Evolutionary conservation across 257 asterid species (phyloP).

Genomic region (Perilla frutescens): DNA sequence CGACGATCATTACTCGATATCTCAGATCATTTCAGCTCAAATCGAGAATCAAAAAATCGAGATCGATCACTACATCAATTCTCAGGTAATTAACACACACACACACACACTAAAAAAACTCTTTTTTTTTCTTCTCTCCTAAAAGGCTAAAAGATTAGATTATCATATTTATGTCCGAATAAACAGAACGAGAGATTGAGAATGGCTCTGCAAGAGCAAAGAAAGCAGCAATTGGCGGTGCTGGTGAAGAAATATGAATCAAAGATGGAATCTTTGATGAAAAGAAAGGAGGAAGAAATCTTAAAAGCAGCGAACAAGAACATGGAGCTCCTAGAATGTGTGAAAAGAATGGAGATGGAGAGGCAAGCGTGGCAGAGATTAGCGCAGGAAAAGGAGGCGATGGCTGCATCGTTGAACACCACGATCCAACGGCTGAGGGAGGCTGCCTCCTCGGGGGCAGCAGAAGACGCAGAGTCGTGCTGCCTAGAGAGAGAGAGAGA

Average conservation of each 20-base stretch:
- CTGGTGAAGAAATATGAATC: slow-evolving; percentile 59
- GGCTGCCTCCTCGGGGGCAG: slow-evolving; percentile 40
- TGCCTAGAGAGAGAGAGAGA: slow-evolving; percentile 34
- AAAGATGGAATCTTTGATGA: slow-evolving; percentile 43
- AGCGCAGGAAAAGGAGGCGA: slow-evolving; percentile 60
- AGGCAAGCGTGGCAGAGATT: slow-evolving; percentile 61
- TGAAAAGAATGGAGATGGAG: slow-evolving; percentile 56
- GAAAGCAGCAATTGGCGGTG: slow-evolving; percentile 43
- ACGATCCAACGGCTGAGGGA: slow-evolving; percentile 61
- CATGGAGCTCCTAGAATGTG: slow-evolving; percentile 52
- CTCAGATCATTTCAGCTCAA: slow-evolving; percentile 42
- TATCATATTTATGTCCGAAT: too few relatives aligned
- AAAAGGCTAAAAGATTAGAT: too few relatives aligned
- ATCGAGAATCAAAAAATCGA: slow-evolving; percentile 55
- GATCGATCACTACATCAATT: slow-evolving; percentile 54
- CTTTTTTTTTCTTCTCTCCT: too few relatives aligned
- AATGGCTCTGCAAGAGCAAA: slow-evolving; percentile 57
- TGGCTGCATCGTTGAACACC: slow-evolving; percentile 51
- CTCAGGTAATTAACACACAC: slow-evolving; percentile 50
- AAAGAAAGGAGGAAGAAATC: slow-evolving; percentile 70
- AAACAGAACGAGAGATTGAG: slow-evolving; percentile 72
- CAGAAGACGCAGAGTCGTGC: slow-evolving; percentile 71
- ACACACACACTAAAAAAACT: too few relatives aligned
- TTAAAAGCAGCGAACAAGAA: slow-evolving; percentile 44
- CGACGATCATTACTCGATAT: slow-evolving; percentile 29